Evolutionary conservation across 1,284 basidiomycete genomes (phyloP).

Genomic region (Paramarasmius palmivorus): DNA sequence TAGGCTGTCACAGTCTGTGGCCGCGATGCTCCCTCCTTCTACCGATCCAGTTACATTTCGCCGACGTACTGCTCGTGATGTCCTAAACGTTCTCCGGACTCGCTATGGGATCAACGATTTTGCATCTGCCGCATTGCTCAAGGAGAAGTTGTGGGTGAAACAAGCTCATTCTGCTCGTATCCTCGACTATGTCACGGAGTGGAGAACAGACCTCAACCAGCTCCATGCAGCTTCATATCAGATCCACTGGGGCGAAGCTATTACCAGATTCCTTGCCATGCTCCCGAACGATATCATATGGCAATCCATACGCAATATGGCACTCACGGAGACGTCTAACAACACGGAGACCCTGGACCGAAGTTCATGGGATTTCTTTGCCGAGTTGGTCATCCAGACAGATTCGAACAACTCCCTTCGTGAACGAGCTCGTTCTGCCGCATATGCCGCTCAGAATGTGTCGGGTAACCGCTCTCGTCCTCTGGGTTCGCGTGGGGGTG

Average conservation of each 20-base stretch:
- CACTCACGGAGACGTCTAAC: too few relatives aligned
- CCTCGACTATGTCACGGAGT: background rate
- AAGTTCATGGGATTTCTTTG: too few relatives aligned
- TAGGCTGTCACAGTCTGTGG: background rate
- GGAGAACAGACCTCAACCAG: background rate
- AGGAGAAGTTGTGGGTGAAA: background rate
- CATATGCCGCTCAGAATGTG: too few relatives aligned
- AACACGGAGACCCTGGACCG: too few relatives aligned
- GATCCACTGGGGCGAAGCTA: background rate
- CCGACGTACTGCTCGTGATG: constrained; percentile 1
- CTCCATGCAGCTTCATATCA: background rate
- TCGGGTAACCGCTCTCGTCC: too few relatives aligned
- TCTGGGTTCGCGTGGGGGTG: too few relatives aligned
- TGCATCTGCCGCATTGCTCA: too few relatives aligned
- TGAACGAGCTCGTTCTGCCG: too few relatives aligned
- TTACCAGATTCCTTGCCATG: background rate
- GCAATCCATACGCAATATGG: background rate
- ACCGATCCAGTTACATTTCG: too few relatives aligned
- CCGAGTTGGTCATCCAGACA: too few relatives aligned
- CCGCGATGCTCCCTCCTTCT: background rate
- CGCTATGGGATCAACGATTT: background rate
- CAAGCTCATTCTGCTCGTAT: background rate
- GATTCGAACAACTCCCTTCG: too few relatives aligned
- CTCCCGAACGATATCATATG: background rate
- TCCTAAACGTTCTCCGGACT: background rate